A percentile compares a stretch with the other conserved stretches of the same genome.
Conservation (phyloP, 2,329 filamentous ascomycete genomes). For the Juglanconis oblonga region DNA sequence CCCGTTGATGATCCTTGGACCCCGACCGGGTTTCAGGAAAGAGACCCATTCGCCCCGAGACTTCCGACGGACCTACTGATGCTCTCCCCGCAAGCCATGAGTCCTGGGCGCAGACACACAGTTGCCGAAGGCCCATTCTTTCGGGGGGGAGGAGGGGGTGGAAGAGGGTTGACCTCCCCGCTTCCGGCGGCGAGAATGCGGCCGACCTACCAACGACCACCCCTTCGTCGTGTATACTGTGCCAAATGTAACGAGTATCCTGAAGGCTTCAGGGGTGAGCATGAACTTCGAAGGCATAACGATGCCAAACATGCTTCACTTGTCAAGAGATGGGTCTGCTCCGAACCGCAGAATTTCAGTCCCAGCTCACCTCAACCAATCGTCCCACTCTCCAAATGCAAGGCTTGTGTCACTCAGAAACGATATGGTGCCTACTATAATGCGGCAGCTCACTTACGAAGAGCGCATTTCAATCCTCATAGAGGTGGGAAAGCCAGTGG, state of each 20-base stretch:
- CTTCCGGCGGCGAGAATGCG: constrained; percentile 36
- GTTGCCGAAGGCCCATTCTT: constrained; percentile 45
- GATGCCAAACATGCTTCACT: constrained; percentile 55
- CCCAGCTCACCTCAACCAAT: constrained; percentile 42
- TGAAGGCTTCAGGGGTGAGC: constrained; percentile 85
- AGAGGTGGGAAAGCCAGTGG: constrained; percentile 55
- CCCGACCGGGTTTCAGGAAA: constrained; percentile 24
- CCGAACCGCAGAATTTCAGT: constrained; percentile 41
- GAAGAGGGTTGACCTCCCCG: constrained; percentile 39
- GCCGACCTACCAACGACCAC: constrained; percentile 49
- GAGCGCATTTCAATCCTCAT: constrained; percentile 56
- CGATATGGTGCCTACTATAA: constrained; percentile 59
- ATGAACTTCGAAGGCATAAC: constrained; percentile 72
- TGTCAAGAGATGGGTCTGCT: constrained; percentile 56
- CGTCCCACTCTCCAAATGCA: constrained; percentile 53
- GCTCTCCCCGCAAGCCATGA: constrained; percentile 26
- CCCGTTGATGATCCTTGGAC: constrained; percentile 37
- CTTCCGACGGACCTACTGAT: constrained; percentile 27
- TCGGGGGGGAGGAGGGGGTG: constrained; percentile 28
- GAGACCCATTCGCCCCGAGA: constrained; percentile 26
- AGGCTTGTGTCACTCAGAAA: constrained; percentile 55
- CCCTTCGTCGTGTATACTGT: constrained; percentile 73
- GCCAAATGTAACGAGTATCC: constrained; percentile 76
- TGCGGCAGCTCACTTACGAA: constrained; percentile 55
- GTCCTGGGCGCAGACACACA: constrained; percentile 39